Evolutionary conservation across 1,284 basidiomycete species (phyloP), one percentile per base, ranked within the genome.

Genomic region (Filobasidium uniguttulatum): DNA sequence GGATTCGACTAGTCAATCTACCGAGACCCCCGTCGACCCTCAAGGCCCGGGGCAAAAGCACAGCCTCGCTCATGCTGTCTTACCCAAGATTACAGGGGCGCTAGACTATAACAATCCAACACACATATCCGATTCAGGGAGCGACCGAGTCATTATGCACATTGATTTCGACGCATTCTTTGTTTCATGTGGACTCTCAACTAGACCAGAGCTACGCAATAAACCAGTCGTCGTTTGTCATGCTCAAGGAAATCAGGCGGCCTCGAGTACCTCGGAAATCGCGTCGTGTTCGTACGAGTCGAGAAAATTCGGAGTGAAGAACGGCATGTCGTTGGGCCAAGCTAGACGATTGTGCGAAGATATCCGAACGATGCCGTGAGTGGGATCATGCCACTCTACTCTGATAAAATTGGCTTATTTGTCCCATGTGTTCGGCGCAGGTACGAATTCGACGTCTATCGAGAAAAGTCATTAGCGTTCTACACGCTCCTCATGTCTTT

Each of bases 161-260:
- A 86, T 87, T 60, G 90, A 96, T 66, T 97, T 98, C 61, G 93
- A 98, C 64, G 88, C 83, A 60, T 98, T 97, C 74, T 98, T 98
- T 62, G 90, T 96, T 10, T 81, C 85, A 1, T 89, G 82, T n/a
- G 86, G 88, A 0, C 67, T 93, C 41, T 73, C 85, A 3, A 77
- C 75, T 48, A 73, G 85, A 0, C 85, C 86, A 0, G 75, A 91
- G 52, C 66, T 93, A 35, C 79, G 77, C 46, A 87, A 87, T 1
- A 85, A 85, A 63, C 86, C 93, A 0, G 81, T 84, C 2, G 90
- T 91, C 0, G 94, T 98, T 0, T 98, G 93, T 62, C 93, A 98
- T 70, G 88, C 88, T 3, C 82, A 87, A 57, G 83, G 80, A 0
- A 69, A 62, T 9, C 79, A 78, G 52, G 82, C 79, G 4, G 80